Conservation (phyloP, 768 basidiomycete genomes). For the Paxillus ammoniavirescens region DNA sequence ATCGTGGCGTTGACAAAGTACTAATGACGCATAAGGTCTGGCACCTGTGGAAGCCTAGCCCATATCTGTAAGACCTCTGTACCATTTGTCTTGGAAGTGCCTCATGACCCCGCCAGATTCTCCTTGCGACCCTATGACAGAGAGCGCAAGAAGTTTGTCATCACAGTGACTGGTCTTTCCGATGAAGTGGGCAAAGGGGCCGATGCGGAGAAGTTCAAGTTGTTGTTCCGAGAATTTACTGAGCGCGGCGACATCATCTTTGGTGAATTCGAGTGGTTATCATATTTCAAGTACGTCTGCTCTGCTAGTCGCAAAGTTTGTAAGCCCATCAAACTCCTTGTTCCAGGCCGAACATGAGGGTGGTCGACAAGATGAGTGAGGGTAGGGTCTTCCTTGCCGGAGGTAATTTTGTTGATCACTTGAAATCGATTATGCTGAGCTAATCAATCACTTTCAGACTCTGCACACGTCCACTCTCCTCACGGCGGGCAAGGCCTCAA, state of each 20-base stretch:
- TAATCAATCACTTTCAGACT: slow-evolving; percentile 4
- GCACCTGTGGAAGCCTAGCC: too few species aligned
- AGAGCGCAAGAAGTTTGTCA: not conserved
- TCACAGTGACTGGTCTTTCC: not conserved
- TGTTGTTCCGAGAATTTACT: not conserved
- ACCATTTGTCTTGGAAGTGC: too few species aligned
- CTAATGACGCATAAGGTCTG: too few species aligned
- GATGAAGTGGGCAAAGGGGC: too few species aligned
- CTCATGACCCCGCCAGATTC: not conserved
- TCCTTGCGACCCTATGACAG: not conserved
- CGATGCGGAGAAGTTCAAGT: not conserved
- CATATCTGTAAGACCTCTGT: too few species aligned
- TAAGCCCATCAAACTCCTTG: not conserved
- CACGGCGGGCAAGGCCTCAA: slow-evolving; percentile 17
- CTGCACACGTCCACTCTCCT: slow-evolving; percentile 5
- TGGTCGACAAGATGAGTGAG: slow-evolving; percentile 10
- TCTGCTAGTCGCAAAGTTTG: not conserved
- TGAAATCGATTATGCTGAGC: not conserved
- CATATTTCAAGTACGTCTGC: not conserved
- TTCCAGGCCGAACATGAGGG: slow-evolving; percentile 10
- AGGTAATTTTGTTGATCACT: slow-evolving; percentile 1
- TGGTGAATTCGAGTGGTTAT: not conserved
- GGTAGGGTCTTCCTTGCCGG: slow-evolving; percentile 17
- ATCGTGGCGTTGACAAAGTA: too few species aligned
- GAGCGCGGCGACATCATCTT: not conserved